Base-by-base conservation (phyloP, 495 filamentous ascomycete species). In the Staphylotrichum tortipilum region DNA sequence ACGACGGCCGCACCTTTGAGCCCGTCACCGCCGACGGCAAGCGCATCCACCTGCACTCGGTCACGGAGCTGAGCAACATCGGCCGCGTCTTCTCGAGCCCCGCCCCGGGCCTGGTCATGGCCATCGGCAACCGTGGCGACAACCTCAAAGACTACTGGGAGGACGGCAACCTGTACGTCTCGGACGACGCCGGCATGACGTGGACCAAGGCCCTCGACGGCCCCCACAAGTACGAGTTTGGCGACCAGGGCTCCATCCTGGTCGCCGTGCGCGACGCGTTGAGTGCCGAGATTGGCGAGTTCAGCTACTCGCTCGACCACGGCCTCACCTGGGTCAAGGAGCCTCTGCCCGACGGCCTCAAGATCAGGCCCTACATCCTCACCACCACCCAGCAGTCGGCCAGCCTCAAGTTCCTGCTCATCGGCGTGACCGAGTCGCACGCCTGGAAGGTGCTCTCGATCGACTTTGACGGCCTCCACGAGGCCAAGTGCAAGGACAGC, bases 171-270 rank as follows among this genome's bases (percentile, higher is more conserved):
- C 76, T 94, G 3, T 98, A 81, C 56, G 78, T 96, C 33, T 96
- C 92, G 1, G 88, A 94, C 53, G 85, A 97, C 65, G 92, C 89
- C 4, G 92, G 92, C 33, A 62, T 84, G 47, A 94, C 81, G 11
- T 98, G 92, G 92, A 76, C 57, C 6, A 68, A 74, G 54, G 86
- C 82, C 2, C 74, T 82, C 6, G 70, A 89, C 18, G 83, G 84
- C n/a, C 83, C 90, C 5, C 89, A 97, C 65, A 91, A 86, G 61
- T 97, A 95, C 66, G 89, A 94, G 59, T 90, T 96, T 65, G 92
- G 91, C 24, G 89, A 95, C 53, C 80, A 91, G 55, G 92, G 92
- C 6, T 84, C 89, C 19, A 79, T 97, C 19, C 72, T 98, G 3
- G 74, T 95, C 29, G 92, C 92, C 7, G 70, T 95, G 33, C 70